These are phyloP conservation scores for Cystofilobasidium capitatum DNA, from an alignment of 768 basidiomycete genomes.

Conservation along the genomic window DNA sequence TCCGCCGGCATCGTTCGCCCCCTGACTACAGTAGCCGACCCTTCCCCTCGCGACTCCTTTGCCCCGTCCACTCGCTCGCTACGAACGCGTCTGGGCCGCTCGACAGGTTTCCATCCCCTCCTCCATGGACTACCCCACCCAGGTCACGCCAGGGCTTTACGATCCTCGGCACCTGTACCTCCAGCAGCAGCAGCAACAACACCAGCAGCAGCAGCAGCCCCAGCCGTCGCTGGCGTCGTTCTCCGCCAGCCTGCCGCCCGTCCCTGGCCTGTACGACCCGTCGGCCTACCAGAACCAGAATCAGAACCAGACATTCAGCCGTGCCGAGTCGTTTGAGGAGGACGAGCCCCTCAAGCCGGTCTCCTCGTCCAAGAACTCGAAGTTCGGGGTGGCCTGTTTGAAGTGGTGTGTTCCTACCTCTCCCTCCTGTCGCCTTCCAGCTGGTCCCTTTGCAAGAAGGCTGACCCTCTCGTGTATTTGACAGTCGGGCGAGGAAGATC, in stretches of 20 bases:
- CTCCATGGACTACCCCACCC: no score
- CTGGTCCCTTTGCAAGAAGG: not conserved
- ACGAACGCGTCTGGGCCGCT: no score
- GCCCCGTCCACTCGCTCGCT: no score
- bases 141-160: no score
- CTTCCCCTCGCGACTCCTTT: no score
- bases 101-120: no score
- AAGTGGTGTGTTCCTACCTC: conserved; percentile 6
- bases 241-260: not conserved
- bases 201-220: not conserved
- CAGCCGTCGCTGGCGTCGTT: not conserved
- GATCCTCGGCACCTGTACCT: no score
- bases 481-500: conserved; percentile 29
- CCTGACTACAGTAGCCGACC: no score
- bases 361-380: not conserved
- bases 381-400: conserved; percentile 2
- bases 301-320: not conserved
- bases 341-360: not conserved
- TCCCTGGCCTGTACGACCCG: not conserved
- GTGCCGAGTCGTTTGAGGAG: not conserved
- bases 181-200: not conserved
- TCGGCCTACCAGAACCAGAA: not conserved
- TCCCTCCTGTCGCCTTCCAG: no score
- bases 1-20: no score
- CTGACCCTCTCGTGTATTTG: not conserved